A percentile compares a stretch with the other conserved stretches of the same genome.
These are phyloP conservation scores for Fonsecaea multimorphosa DNA, from an alignment of 2,329 filamentous ascomycete species.

Conservation along the genomic window DNA sequence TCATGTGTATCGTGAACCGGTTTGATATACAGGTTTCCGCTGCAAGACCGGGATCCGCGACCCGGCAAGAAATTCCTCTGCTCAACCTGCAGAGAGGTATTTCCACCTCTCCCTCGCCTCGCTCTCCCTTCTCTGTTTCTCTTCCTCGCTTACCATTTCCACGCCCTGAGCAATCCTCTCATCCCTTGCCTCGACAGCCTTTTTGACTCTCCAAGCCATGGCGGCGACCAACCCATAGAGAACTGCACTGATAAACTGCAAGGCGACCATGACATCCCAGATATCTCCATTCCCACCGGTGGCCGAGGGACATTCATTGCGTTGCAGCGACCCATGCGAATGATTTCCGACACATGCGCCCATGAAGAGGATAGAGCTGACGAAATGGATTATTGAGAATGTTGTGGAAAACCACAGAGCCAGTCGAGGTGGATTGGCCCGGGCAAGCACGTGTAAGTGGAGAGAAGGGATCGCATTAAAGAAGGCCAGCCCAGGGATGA, in stretches of 20 bases:
- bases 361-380: constrained; percentile 34
- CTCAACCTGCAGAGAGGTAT: constrained; percentile 30
- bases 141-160: constrained; percentile 36
- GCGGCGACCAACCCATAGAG: constrained; percentile 32
- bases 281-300: constrained; percentile 26
- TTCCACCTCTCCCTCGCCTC: constrained; percentile 39
- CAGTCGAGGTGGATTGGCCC: constrained; percentile 35
- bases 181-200: constrained; percentile 28
- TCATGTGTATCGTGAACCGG: not conserved
- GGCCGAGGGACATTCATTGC: constrained; percentile 35
- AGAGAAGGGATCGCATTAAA: constrained; percentile 39
- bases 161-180: constrained; percentile 31
- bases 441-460: constrained; percentile 38
- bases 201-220: constrained; percentile 37
- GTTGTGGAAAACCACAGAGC: constrained; percentile 35
- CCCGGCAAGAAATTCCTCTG: not conserved
- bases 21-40: not conserved
- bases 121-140: constrained; percentile 36
- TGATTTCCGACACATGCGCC: constrained; percentile 29
- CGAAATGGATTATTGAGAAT: constrained; percentile 31
- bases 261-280: constrained; percentile 37
- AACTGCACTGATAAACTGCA: constrained; percentile 35
- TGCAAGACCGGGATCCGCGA: not conserved
- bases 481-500: constrained; percentile 37
- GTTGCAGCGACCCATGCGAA: constrained; percentile 22